Percentiles rank a stretch among this genome's conserved stretches.
These are phyloP conservation scores for Leucogyrophana mollusca DNA, from an alignment of 768 basidiomycete species.

Conservation along the genomic window DNA sequence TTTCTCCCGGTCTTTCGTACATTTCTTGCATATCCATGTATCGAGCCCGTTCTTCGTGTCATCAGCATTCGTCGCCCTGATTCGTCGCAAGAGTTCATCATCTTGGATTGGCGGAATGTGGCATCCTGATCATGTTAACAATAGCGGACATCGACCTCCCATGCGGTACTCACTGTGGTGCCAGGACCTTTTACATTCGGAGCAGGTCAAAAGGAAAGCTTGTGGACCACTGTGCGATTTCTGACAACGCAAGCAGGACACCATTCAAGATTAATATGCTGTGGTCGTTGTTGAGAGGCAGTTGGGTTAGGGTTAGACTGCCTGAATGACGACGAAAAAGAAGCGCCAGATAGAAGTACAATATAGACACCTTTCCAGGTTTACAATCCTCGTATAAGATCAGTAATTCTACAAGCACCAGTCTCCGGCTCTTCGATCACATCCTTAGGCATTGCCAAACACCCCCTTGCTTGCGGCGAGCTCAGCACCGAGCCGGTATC, in stretches of 20 bases:
- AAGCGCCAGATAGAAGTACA: no score
- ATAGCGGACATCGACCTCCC: background rate
- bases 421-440: no score
- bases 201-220: constrained; percentile 34
- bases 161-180: constrained; percentile 26
- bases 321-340: no score
- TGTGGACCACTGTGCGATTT: constrained; percentile 19
- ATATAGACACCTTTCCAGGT: no score
- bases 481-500: constrained; percentile 77
- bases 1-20: constrained; percentile 19
- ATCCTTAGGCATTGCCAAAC: constrained; percentile 35
- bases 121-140: constrained; percentile 21
- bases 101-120: constrained; percentile 29
- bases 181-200: constrained; percentile 31
- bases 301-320: no score
- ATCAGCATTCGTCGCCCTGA: constrained; percentile 22
- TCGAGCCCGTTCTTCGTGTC: constrained; percentile 21
- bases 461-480: constrained; percentile 63
- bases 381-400: no score
- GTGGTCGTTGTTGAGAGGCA: no score
- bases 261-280: no score
- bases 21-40: constrained; percentile 30
- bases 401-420: no score
- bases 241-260: constrained; percentile 25
- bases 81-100: constrained; percentile 18